Evolutionary conservation across 306 rosid genomes (phyloP).

Genomic region (Cucurbita argyrosperma): DNA sequence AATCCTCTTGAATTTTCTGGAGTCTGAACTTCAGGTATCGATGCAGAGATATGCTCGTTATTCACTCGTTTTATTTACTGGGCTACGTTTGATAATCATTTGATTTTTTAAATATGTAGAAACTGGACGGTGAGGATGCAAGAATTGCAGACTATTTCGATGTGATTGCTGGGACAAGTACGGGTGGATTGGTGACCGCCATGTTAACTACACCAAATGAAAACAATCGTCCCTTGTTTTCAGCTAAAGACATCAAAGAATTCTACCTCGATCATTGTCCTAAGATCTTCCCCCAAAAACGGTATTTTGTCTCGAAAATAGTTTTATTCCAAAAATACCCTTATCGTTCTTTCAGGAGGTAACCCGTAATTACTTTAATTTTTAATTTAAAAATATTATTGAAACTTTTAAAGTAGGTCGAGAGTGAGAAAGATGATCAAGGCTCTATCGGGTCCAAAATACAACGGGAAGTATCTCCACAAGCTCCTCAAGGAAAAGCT

Average conservation of each 20-base stretch:
- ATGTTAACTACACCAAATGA: neutral
- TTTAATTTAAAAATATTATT: neutral
- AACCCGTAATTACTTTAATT: too few relatives aligned
- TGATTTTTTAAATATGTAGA: neutral
- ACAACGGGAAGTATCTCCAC: slow-evolving; percentile 25
- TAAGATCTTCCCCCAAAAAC: slow-evolving; percentile 24
- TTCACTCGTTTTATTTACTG: too few relatives aligned
- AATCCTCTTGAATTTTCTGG: slow-evolving; percentile 38
- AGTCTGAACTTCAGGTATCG: slow-evolving; percentile 50
- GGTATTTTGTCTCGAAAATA: neutral
- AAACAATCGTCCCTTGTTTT: neutral
- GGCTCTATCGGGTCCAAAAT: slow-evolving; percentile 17
- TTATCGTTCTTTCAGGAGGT: too few relatives aligned
- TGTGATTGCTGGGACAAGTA: neutral
- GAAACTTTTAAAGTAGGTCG: too few relatives aligned
- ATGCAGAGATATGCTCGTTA: too few relatives aligned
- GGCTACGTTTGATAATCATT: too few relatives aligned
- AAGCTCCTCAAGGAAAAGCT: slow-evolving; percentile 15
- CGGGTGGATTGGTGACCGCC: neutral
- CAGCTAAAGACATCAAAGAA: neutral
- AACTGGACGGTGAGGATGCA: neutral
- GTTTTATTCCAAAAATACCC: too few relatives aligned
- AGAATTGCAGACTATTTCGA: slow-evolving; percentile 1
- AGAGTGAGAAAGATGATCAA: too few relatives aligned
- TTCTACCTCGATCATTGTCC: slow-evolving; percentile 29